Evolutionary conservation across 768 basidiomycete genomes (phyloP), one percentile per base, ranked within the genome.

Genomic region (Xanthoconium stramineum): DNA sequence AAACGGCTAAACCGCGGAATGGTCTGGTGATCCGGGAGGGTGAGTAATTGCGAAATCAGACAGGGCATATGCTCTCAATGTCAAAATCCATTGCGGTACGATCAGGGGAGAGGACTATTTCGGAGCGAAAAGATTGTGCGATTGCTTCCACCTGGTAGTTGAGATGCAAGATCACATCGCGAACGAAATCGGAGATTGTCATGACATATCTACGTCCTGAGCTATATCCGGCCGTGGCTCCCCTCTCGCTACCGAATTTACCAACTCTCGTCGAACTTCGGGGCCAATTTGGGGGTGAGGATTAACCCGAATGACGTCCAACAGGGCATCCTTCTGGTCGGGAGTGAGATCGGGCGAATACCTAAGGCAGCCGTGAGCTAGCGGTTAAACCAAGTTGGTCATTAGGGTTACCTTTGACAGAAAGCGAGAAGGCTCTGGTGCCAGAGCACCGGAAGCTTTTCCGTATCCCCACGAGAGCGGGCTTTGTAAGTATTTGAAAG

Each of bases 361-460:
- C 66, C 95, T 97, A 65, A 32, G 32, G 45, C 33, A 11, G 28
- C 3, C 3, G 61, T 58, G 47, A 57, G 53, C 51, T 40, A 38
- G 35, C 17, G 2, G 32, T 43, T 32, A n/a, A n/a, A 44, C 7
- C 12, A 43, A 45, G 40, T 19, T 24, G 12, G 19, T n/a, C 29
- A n/a, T 39, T 20, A 24, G 13, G 11, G 71, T 65, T 43, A 94
- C 94, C 96, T 79, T 74, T 99, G 97, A 38, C 83, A 85, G 69
- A 98, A 98, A 4, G 95, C 92, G 24, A 99, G 80, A 52, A 99
- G 78, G 70, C 91, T 92, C 73, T 99, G 97, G 70, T 99, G 93
- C 97, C 97, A 99, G 12, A 99, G 78, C 13, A 98, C 97, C n/a
- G 97, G 96, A 32, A 98, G 79, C 68, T 86, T 86, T 46, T 89